Base-by-base conservation (phyloP, 306 rosid genomes). In the Glycyrrhiza uralensis region DNA sequence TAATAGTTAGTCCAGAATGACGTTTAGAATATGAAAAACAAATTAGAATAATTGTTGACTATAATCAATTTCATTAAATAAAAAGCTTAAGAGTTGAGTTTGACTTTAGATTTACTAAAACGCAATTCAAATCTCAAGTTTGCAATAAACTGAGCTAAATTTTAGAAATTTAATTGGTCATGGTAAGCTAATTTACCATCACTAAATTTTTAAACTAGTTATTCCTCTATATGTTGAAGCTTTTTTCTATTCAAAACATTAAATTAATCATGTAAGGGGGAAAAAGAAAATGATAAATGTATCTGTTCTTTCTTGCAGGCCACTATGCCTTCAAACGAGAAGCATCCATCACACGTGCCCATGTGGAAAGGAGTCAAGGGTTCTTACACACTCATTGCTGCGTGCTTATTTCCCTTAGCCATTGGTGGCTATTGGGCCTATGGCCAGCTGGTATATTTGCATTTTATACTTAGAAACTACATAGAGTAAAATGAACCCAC, bases 311-410 rank as follows among this genome's bases (percentile, higher is more conserved):
- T 57, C 5, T 15, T 81, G 69, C 72, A 85, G 89, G 79, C 84
- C 36, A 85, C 89, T 0, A 85, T 85, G 89, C 89, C 89, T 66
- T 85, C 89, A 46, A 82, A 79, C 18, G 86, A 81, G 82, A 85
- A 85, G 82, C 82, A 81, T 57, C 89, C 89, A 66, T 85, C 89
- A 10, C 84, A 80, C 10, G 84, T 85, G 1, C 89, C 86, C 0
- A 85, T 85, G 86, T 85, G 89, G 89, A 72, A 76, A 62, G 89
- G 89, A 49, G 89, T 85, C 3, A 79, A 72, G 55, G 83, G 33
- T 75, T 46, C 89, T 44, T 81, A 85, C 67, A 38, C 89, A 8
- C 6, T 85, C 52, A 79, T 85, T 24, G 78, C 89, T 10, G 78
- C 82, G 0, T 79, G 86, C 82, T 62, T 85, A 42, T 81, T 81